Conservation (phyloP, 495 filamentous ascomycete species). For the Lasiosphaeria hispida region DNA sequence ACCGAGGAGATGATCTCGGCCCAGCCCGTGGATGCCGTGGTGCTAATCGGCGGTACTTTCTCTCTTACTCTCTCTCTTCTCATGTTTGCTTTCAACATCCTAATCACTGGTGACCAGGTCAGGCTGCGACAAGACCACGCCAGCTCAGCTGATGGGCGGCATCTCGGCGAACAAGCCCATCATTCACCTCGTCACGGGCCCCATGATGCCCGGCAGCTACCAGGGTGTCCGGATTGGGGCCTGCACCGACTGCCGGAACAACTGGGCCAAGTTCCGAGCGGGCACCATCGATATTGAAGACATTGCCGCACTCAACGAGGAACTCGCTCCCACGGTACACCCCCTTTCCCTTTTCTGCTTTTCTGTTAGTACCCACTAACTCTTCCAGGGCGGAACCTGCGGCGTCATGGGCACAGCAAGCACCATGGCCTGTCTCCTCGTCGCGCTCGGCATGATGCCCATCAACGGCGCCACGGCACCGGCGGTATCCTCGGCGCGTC, state of each 20-base stretch:
- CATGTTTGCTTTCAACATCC: neutral
- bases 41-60: constrained; percentile 59
- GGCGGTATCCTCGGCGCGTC: constrained; percentile 61
- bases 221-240: constrained; percentile 58
- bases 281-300: constrained; percentile 63
- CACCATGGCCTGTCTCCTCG: constrained; percentile 67
- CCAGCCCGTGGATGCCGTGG: constrained; percentile 61
- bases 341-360: neutral
- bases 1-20: constrained; percentile 69
- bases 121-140: constrained; percentile 68
- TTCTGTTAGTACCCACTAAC: neutral
- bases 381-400: constrained; percentile 57
- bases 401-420: constrained; percentile 70
- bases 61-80: neutral
- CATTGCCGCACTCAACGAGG: constrained; percentile 63
- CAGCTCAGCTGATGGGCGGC: constrained; percentile 67
- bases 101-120: constrained; percentile 4
- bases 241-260: constrained; percentile 66
- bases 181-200: constrained; percentile 60
- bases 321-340: constrained; percentile 62
- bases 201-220: constrained; percentile 66
- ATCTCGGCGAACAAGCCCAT: constrained; percentile 69
- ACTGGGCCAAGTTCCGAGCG: constrained; percentile 64
- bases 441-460: constrained; percentile 63
- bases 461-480: constrained; percentile 58